Evolutionary conservation across 345 rosid genomes (phyloP), one percentile per base, ranked within the genome.

Genomic region (Ceriops decandra): DNA sequence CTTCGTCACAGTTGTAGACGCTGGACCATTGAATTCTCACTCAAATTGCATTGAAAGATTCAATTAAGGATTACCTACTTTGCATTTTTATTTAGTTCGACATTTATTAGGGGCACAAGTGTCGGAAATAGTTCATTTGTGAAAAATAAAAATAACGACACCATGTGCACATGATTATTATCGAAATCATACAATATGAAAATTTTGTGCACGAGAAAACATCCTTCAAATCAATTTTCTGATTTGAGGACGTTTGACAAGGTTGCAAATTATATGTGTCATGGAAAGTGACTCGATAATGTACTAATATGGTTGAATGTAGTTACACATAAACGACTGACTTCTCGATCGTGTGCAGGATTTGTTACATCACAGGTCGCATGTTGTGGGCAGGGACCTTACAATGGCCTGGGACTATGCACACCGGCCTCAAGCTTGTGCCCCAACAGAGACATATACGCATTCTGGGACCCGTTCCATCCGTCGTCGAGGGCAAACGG

Each of bases 321-420:
- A 2, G 47, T 42, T 42, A 42, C 47, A 16, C 11, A 42, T 15
- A 3, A 42, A 42, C 16, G 17, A 42, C 4, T 42, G 49, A 13
- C 49, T 42, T 11, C 17, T 11, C 19, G 0, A 42, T 3, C 15
- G 17, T 42, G 17, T 42, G 72, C 83, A 93, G 98, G 99, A 67
- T 95, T 91, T 76, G 67, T 51, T 7, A 87, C 93, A 21, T 83
- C 99, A 1, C 83, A 88, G 69, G 57, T 84, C 21, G 99, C 99
- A 13, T 95, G 99, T 36, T 95, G 99, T 28, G 97, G 97, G 3
- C 99, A 95, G 79, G 99, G 99, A 17, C 96, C 86, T 0, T 87
- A 77, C 68, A 95, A 95, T 77, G 97, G 97, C 47, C 61, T 91
- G 0, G 96, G 97, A 46, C 74, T 95, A 21, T 95, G 99, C 81